phyloP scores from a whole-genome alignment of 2,329 filamentous ascomycete species.

The Phaeoacremonium minimum region DNA sequence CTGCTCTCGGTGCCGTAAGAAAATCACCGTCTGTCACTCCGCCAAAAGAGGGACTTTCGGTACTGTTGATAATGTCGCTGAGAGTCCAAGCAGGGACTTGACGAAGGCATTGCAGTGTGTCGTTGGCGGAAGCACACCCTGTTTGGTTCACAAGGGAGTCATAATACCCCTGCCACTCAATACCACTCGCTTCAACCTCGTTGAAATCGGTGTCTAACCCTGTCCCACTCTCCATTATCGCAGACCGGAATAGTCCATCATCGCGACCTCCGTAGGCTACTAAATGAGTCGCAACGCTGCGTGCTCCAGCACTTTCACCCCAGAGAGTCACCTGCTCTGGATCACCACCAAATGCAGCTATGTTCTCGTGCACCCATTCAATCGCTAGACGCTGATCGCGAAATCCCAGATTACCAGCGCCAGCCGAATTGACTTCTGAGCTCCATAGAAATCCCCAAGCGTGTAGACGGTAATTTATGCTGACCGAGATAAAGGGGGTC shows the following conservation, averaged over 20 bases:
- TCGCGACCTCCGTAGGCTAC: slow-evolving; percentile 39
- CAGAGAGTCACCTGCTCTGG: slow-evolving; percentile 42
- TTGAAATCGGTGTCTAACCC: not conserved
- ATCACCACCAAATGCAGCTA: slow-evolving; percentile 38
- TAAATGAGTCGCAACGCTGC: slow-evolving; percentile 39
- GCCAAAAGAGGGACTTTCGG: slow-evolving; percentile 1
- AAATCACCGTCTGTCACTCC: slow-evolving; percentile 12
- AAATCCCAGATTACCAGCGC: slow-evolving; percentile 44
- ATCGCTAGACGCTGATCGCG: slow-evolving; percentile 42
- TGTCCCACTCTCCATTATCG: slow-evolving; percentile 21
- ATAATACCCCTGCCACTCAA: not conserved
- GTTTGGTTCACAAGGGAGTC: not conserved
- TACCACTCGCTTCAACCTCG: not conserved
- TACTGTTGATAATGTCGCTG: slow-evolving; percentile 10
- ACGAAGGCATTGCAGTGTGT: slow-evolving; percentile 2
- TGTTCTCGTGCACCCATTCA: slow-evolving; percentile 42
- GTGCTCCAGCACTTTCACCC: slow-evolving; percentile 46
- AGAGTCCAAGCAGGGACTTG: slow-evolving; percentile 8
- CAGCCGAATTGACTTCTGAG: slow-evolving; percentile 30
- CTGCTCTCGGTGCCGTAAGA: slow-evolving; percentile 7
- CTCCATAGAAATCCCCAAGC: slow-evolving; percentile 42
- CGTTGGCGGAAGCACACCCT: not conserved
- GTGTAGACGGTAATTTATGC: slow-evolving; percentile 43
- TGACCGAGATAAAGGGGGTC: slow-evolving; percentile 42
- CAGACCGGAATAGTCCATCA: slow-evolving; percentile 45